A percentile compares a stretch with the other conserved stretches of the same genome.
phyloP scores from a whole-genome alignment of 225 moss, liverwort and hornwort species.

The Sphagnum contortum region DNA sequence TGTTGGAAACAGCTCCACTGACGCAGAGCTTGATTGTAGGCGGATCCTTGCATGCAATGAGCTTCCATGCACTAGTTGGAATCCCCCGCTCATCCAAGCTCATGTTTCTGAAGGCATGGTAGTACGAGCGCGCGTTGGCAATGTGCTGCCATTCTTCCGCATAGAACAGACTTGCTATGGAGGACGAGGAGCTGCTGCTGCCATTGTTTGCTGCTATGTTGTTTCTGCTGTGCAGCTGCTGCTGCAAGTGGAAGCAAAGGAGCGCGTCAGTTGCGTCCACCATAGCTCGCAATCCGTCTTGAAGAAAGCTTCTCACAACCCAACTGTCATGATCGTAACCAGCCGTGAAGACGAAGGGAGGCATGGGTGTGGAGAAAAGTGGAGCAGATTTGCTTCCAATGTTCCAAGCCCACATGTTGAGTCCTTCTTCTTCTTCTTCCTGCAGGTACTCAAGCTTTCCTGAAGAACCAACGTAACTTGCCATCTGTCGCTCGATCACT shows the following conservation, averaged over 20 bases:
- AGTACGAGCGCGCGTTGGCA: constrained; percentile 36
- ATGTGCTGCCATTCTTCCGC: constrained; percentile 32
- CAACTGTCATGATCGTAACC: constrained; percentile 45
- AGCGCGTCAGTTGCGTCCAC: constrained; percentile 55
- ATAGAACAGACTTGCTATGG: constrained; percentile 9
- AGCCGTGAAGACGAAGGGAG: constrained; percentile 36
- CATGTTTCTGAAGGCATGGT: constrained; percentile 15
- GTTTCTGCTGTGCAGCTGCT: not conserved
- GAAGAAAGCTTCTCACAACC: constrained; percentile 38
- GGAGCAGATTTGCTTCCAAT: constrained; percentile 10
- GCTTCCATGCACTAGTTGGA: constrained; percentile 44
- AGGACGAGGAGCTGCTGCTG: not conserved
- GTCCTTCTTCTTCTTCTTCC: constrained; percentile 15
- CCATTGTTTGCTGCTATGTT: not conserved
- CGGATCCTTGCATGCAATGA: constrained; percentile 37
- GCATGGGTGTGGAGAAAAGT: constrained; percentile 42
- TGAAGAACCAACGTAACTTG: constrained; percentile 30
- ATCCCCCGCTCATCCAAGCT: constrained; percentile 28
- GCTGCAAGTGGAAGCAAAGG: constrained; percentile 33
- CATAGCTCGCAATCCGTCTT: constrained; percentile 26
- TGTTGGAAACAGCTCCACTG: constrained; percentile 24
- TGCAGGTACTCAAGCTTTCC: constrained; percentile 30
- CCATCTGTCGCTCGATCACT: constrained; percentile 46
- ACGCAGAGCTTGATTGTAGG: constrained; percentile 41
- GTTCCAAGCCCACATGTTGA: constrained; percentile 48